phyloP scores from a whole-genome alignment of 768 basidiomycete genomes.

The Baorangia bicolor region DNA sequence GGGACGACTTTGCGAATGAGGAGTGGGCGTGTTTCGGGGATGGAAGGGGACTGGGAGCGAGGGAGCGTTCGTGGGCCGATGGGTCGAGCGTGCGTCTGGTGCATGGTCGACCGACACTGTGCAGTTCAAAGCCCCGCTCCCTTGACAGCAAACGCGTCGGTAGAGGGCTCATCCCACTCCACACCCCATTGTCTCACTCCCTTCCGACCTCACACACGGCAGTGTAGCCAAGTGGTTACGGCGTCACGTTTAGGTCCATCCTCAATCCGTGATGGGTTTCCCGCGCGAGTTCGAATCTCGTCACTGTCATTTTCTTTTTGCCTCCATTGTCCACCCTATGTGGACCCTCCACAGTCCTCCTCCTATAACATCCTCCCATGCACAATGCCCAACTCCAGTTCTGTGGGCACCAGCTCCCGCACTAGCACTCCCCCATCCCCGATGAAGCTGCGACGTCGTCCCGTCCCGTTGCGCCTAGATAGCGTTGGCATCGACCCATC shows the following conservation, averaged over 20 bases:
- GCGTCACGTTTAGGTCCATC: slow-evolving; percentile 53
- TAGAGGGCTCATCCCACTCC: not conserved
- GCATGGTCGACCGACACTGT: too few relatives aligned
- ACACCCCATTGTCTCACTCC: not conserved
- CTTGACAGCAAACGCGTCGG: slow-evolving; percentile 8
- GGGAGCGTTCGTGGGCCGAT: slow-evolving; percentile 49
- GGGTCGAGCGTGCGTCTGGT: slow-evolving; percentile 39
- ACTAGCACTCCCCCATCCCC: slow-evolving; percentile 22
- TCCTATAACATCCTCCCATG: slow-evolving; percentile 5
- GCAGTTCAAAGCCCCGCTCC: too few relatives aligned
- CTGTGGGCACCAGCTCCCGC: slow-evolving; percentile 8
- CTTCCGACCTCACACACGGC: slow-evolving; percentile 22
- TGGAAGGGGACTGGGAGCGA: slow-evolving; percentile 44
- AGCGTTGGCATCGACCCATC: slow-evolving; percentile 40
- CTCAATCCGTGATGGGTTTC: slow-evolving; percentile 54
- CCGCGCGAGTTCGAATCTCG: slow-evolving; percentile 62
- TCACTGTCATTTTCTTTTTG: slow-evolving; percentile 44
- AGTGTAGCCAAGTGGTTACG: slow-evolving; percentile 62
- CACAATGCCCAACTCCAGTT: slow-evolving; percentile 15
- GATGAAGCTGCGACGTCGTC: slow-evolving; percentile 31
- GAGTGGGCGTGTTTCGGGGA: slow-evolving; percentile 40
- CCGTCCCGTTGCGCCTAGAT: slow-evolving; percentile 35
- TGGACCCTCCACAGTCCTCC: not conserved
- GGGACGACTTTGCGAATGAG: slow-evolving; percentile 38
- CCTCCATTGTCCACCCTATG: slow-evolving; percentile 11